phyloP scores from a whole-genome alignment of 179 eudicot genomes.

The Silene noctiflora region DNA sequence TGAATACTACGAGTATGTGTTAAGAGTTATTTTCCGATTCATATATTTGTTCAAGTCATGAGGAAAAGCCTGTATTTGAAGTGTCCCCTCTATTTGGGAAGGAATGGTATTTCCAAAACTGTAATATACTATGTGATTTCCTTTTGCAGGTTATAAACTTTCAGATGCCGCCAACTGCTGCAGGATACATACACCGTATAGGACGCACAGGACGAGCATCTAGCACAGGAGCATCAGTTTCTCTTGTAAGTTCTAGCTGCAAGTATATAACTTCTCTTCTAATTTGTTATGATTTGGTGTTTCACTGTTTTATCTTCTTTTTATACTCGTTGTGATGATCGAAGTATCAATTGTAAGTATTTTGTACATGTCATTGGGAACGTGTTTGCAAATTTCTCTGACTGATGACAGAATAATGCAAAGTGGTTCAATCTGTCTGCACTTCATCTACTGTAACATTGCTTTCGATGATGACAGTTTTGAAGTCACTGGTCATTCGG shows the following conservation, averaged over 20 bases:
- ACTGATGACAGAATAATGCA: too few relatives aligned
- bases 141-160: conserved; percentile 75
- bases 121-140: neutral
- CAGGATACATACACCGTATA: conserved; percentile 86
- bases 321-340: neutral
- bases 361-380: too few relatives aligned
- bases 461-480: too few relatives aligned
- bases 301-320: neutral
- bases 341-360: too few relatives aligned
- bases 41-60: neutral
- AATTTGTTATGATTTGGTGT: neutral
- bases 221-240: conserved; percentile 86
- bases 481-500: neutral
- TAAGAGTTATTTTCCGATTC: too few relatives aligned
- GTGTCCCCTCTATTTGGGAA: neutral
- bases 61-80: too few relatives aligned
- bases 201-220: conserved; percentile 98
- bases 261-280: neutral
- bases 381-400: too few relatives aligned
- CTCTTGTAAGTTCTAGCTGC: conserved; percentile 56
- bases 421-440: too few relatives aligned
- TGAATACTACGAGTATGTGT: too few relatives aligned
- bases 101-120: neutral
- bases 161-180: conserved; percentile 82
- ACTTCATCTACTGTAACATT: too few relatives aligned